Base-by-base conservation (phyloP, 2,329 filamentous ascomycete species). In the Sordariomycetes sp. region DNA sequence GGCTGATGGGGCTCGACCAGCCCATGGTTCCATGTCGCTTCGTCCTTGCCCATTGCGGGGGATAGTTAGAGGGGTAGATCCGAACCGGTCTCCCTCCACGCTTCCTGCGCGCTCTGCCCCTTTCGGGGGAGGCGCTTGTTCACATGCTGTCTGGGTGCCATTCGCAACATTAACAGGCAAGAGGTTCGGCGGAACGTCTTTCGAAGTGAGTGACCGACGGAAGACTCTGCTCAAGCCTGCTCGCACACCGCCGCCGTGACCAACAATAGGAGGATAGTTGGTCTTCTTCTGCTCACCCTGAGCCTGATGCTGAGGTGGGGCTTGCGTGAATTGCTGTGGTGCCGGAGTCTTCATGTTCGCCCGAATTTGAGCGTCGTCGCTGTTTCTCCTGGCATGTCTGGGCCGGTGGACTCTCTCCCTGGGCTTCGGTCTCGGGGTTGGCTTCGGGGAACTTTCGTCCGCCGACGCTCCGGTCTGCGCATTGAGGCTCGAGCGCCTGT, bases 401-500 rank as follows among this genome's bases (percentile, higher is more conserved):
- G n/a, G n/a, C n/a, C n/a, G n/a, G n/a, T n/a, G n/a, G n/a, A n/a
- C n/a, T n/a, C n/a, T n/a, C n/a, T n/a, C n/a, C n/a, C n/a, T n/a
- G n/a, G n/a, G n/a, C 44, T 37, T 44, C 48, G 52, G 50, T 14
- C 61, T 61, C 0, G n/a, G n/a, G n/a, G n/a, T n/a, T n/a, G n/a
- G n/a, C n/a, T n/a, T n/a, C n/a, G n/a, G n/a, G n/a, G n/a, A n/a
- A n/a, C n/a, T n/a, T n/a, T n/a, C n/a, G n/a, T n/a, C n/a, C n/a
- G n/a, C n/a, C n/a, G n/a, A n/a, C n/a, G n/a, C n/a, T n/a, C n/a
- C n/a, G n/a, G 62, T 67, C 21, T 57, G 60, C 3, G 68, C 66
- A 33, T 69, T 61, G 4, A 76, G 50, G 42, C 72, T 77, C 4
- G 71, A 75, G 32, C 67, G 57, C 10, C 72, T 57, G 32, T 70